Evolutionary conservation across 78 protist species (phyloP), one percentile per base, ranked within the genome.

Genomic region (Dictyostelium capitatum): DNA sequence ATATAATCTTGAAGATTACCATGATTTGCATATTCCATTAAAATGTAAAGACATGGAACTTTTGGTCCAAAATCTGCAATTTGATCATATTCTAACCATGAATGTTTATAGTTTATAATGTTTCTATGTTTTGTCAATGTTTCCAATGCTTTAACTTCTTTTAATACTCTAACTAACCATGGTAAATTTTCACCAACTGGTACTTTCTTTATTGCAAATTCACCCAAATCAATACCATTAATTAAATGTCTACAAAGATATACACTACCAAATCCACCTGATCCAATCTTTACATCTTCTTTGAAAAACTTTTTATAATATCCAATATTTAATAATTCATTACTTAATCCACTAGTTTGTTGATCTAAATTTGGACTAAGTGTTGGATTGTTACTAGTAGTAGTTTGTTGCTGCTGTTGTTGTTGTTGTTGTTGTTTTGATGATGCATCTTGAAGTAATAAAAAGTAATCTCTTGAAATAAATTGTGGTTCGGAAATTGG

Each of bases 161-260:
- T 79, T 37, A 83, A 30, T 19, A 87, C 94, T 11, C 80, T 9
- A 28, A 32, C 78, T 12, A 96, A 82, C 97, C 97, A 96, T 5
- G 92, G 92, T 9, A 62, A 30, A 81, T 91, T 91, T 23, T 93
- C 95, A 14, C 97, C 97, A 17, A 96, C 95, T 8, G 97, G 92
- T 53, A 96, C 96, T 47, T 89, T 79, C 50, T 96, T 96, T 14
- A 93, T 79, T 11, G 96, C 97, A 89, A 82, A 96, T n/a, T 62
- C 70, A 6, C 97, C 97, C 46, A 96, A 75, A 53, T 82, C 94
- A 23, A 93, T 65, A n/a, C 80, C 80, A 41, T 92, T 79, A 14
- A 96, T 85, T 37, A 90, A 77, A 79, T 96, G 97, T 72, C 91
- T 28, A 67, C 91, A 85, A 17, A 74, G 59, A 65, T 57, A 85